phyloP scores from a whole-genome alignment of 768 basidiomycete species.

The Mycena pura region DNA sequence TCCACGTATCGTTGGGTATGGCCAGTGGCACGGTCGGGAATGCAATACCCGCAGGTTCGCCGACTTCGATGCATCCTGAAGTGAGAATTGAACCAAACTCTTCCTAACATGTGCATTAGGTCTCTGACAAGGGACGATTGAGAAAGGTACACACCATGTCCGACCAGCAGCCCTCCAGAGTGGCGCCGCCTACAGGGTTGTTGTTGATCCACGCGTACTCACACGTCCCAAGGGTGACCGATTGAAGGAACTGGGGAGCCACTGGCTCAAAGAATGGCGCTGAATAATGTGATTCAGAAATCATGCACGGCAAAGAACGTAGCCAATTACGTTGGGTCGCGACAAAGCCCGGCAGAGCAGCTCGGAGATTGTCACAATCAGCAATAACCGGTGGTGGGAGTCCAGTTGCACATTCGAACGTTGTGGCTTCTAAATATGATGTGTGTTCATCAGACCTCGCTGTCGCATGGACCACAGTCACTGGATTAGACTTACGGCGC shows the following conservation, averaged over 20 bases:
- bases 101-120: not conserved
- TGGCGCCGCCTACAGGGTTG: slow-evolving; percentile 7
- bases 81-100: not conserved
- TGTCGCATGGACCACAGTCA: not conserved
- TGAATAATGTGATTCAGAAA: not conserved
- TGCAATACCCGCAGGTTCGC: too few species aligned
- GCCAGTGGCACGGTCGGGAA: not conserved
- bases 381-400: not conserved
- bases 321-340: not conserved
- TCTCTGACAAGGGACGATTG: not conserved
- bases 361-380: not conserved
- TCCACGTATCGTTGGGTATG: not conserved
- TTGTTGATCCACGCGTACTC: slow-evolving; percentile 15
- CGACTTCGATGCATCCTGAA: not conserved
- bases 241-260: slow-evolving; percentile 9
- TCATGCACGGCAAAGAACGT: not conserved
- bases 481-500: not conserved
- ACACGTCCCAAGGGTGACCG: slow-evolving; percentile 19
- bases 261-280: not conserved
- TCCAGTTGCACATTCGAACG: not conserved
- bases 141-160: not conserved
- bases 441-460: not conserved
- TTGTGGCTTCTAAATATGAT: not conserved
- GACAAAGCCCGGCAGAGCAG: not conserved
- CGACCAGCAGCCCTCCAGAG: slow-evolving; percentile 1